Base-by-base conservation (phyloP, 2,329 filamentous ascomycete species). In the Ceratocystis alfenasii region DNA sequence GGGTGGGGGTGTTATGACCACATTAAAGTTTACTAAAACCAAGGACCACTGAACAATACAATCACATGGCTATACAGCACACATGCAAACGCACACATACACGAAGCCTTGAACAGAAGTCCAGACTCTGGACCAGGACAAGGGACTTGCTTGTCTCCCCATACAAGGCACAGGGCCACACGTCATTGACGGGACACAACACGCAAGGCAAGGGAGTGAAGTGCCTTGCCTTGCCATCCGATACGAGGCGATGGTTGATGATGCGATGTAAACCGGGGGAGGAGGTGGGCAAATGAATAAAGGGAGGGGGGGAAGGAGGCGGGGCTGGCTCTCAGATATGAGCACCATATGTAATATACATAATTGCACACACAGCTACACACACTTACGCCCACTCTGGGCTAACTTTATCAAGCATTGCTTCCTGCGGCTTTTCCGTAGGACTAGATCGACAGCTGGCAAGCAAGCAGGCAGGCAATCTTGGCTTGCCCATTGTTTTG, bases 191-290 rank as follows among this genome's bases (percentile, higher is more conserved):
- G 44, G 61, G 44, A 63, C 10, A 30, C 30, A 48, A 48, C 41
- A 62, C 20, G n/a, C 60, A 44, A 63, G 17, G 60, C 60, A 44
- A 63, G 61, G 61, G 61, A 50, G 45, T 63, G 20, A n/a, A 46
- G 61, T 44, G 61, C 33, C 28, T 12, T 62, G 25, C 48, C 28
- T 53, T 53, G 22, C 20, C 1, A 53, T 53, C 20, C 48, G 48
- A 53, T 53, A 53, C 48, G 48, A 53, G 48, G 8, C 22, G 48
- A 53, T 53, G 48, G 25, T 53, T 10, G 48, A 28, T 25, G 10
- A 53, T 28, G 48, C 5, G 20, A 53, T 53, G 48, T 22, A 53
- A 25, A 7, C 48, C 20, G 20, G 20, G 45, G 20, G 46, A 48
- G 46, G n/a, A 22, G 10, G 36, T 41, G 36, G 36, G 36, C 36